Evolutionary conservation across 306 rosid species (phyloP), one percentile per base, ranked within the genome.

Genomic region (Cucumis cinereus): DNA sequence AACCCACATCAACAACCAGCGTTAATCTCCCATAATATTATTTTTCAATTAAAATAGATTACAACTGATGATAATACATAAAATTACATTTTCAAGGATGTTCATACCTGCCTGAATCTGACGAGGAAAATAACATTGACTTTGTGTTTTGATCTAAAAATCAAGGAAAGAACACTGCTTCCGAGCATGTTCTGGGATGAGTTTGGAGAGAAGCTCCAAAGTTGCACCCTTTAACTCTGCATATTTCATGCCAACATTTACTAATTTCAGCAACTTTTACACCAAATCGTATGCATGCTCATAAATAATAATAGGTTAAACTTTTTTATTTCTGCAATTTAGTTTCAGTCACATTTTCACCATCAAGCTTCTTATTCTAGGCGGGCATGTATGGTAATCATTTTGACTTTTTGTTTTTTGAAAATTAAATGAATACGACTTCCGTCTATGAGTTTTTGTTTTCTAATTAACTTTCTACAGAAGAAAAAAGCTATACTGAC

Each of bases 201-300:
- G 85, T 73, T 72, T 88, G 68, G 87, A 82, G 62, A 88, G 66
- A 22, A 80, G 83, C 90, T 88, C 92, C 77, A 79, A 76, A 17
- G 95, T 81, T 63, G 84, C 89, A 59, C 89, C 92, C 66, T 88
- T 88, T 81, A 88, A 84, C 86, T 86, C 90, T 90, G 73, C 74
- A 78, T 23, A 47, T n/a, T 0, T 33, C 15, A 57, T 54, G 9
- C 35, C 35, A 30, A 30, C 4, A 30, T 2, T 30, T 30, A 2
- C 4, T 30, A 30, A 30, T 30, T n/a, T 67, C 53, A 67, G 23
- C 10, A 19, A 35, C 69, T 7, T 16, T 0, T 30, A 16, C 2
- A 6, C 13, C 24, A 35, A 63, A 35, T 10, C 6, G 24, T 63
- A 3, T 35, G 19, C 10, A 63, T 8, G 15, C 1, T 33, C 70